A percentile compares a stretch with the other conserved stretches of the same genome.
phyloP scores from a whole-genome alignment of 306 rosid species.

The Luffa aegyptiaca region DNA sequence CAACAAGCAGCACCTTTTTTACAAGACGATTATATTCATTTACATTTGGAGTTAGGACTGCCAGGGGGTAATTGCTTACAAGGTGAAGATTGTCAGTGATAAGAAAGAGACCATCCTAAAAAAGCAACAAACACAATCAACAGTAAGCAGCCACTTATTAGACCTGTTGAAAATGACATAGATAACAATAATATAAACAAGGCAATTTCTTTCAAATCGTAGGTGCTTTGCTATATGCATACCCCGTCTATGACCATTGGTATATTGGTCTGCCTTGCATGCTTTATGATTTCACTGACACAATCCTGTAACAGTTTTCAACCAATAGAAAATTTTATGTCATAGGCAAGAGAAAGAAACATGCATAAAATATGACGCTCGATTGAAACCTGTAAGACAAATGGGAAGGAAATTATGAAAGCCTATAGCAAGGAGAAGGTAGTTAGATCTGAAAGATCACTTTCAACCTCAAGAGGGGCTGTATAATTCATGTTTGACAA shows the following conservation, averaged over 20 bases:
- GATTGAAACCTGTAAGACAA: not conserved
- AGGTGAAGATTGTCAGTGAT: constrained; percentile 63
- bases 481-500: not conserved
- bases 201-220: not conserved
- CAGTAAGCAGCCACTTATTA: not conserved
- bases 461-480: not conserved
- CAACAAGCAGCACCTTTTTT: constrained; percentile 47
- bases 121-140: constrained; percentile 12
- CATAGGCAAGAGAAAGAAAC: constrained; percentile 1
- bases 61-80: constrained; percentile 66
- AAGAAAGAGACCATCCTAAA: constrained; percentile 86
- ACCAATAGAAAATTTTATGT: constrained; percentile 15
- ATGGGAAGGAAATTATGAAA: not conserved
- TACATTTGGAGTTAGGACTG: constrained; percentile 79
- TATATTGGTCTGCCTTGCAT: constrained; percentile 55
- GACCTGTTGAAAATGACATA: not conserved
- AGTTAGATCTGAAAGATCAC: not conserved
- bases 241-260: constrained; percentile 87
- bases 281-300: constrained; percentile 63
- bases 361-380: not conserved
- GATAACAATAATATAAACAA: not conserved
- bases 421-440: not conserved
- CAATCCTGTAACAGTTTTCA: constrained; percentile 46
- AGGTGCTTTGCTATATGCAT: constrained; percentile 17
- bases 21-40: constrained; percentile 84